phyloP scores from a whole-genome alignment of 306 rosid genomes.

The Oxytropis ochrocephala region DNA sequence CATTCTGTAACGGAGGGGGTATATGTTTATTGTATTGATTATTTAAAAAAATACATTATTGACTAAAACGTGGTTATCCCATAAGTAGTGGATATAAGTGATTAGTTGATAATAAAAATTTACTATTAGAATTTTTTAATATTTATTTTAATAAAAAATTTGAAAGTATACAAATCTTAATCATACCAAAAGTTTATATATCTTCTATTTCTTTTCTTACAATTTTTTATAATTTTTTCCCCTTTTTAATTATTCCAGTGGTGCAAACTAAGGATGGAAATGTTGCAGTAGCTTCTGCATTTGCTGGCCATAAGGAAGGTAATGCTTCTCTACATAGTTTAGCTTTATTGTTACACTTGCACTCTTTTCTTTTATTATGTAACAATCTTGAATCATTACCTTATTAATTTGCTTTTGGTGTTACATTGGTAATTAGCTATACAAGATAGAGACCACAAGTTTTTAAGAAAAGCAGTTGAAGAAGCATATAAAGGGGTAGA shows the following conservation, averaged over 20 bases:
- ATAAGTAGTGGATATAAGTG: too few relatives aligned
- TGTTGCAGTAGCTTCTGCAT: conserved; percentile 80
- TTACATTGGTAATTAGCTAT: conserved; percentile 46
- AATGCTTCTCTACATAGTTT: neutral
- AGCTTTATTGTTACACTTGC: neutral
- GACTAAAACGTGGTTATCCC: too few relatives aligned
- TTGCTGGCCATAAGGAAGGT: conserved; percentile 81
- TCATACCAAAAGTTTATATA: too few relatives aligned
- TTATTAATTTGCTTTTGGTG: neutral
- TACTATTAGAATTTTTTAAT: too few relatives aligned
- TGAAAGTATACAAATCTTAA: too few relatives aligned
- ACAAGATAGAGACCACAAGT: conserved; percentile 74
- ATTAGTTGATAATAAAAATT: too few relatives aligned
- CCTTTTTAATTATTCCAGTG: conserved; percentile 28
- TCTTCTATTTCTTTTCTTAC: neutral
- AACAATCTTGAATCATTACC: neutral
- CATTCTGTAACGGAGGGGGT: too few relatives aligned
- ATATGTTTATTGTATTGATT: too few relatives aligned
- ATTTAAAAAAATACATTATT: too few relatives aligned
- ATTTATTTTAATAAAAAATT: too few relatives aligned
- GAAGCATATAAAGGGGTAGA: conserved; percentile 93
- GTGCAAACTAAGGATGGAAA: conserved; percentile 63
- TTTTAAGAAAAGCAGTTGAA: conserved; percentile 72
- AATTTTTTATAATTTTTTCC: neutral
- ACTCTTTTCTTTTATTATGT: neutral